A percentile compares a stretch with the other conserved stretches of the same genome.
Conservation (phyloP, 2,329 filamentous ascomycete genomes). For the Septoria linicola region DNA sequence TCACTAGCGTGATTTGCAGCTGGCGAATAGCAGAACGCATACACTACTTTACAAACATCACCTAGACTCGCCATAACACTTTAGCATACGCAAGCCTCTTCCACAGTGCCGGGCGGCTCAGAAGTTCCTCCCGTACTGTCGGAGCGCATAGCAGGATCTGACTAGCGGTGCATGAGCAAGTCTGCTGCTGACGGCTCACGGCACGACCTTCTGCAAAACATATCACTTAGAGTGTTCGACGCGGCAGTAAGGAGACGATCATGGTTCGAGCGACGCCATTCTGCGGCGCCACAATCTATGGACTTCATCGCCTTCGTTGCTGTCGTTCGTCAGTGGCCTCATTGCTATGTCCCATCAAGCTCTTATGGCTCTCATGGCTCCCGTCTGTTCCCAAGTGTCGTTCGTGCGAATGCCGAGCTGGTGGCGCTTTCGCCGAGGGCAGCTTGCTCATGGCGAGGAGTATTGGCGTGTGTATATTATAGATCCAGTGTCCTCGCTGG, state of each 20-base stretch:
- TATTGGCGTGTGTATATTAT: constrained; percentile 1
- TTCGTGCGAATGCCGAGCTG: constrained; percentile 1
- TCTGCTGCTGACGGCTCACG: constrained; percentile 10
- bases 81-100: constrained; percentile 3
- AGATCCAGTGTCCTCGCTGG: background rate
- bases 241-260: constrained; percentile 4
- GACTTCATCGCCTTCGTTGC: background rate
- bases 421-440: constrained; percentile 10
- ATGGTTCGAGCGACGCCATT: constrained; percentile 2
- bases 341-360: constrained; percentile 3
- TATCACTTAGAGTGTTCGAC: background rate
- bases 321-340: constrained; percentile 3
- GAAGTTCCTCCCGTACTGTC: background rate
- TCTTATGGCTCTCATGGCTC: background rate
- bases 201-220: constrained; percentile 2
- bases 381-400: background rate
- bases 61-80: constrained; percentile 2
- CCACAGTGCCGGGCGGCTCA: constrained; percentile 5
- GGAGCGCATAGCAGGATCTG: constrained; percentile 1
- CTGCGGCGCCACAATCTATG: constrained; percentile 1
- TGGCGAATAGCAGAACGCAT: constrained; percentile 6
- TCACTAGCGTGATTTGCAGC: background rate
- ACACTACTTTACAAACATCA: constrained; percentile 10
- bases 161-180: constrained; percentile 6
- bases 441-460: background rate